Percentiles rank a stretch among this genome's conserved stretches.
Evolutionary conservation across 2,329 filamentous ascomycete species (phyloP).

Genomic region (Fusarium pininemorale): DNA sequence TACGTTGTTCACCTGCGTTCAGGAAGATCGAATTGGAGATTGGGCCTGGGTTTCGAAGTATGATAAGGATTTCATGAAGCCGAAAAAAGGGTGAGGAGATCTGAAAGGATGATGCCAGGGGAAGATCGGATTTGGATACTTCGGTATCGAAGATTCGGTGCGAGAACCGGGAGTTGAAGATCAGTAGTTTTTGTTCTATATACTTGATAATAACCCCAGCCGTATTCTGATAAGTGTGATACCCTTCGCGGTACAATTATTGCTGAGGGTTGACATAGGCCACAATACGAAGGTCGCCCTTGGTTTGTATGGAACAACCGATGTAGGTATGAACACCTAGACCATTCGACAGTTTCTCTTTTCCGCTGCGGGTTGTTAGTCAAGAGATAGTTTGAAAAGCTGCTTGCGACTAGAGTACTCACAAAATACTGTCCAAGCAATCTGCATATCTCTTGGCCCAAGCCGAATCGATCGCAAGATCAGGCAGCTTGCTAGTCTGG

Average conservation of each 20-base stretch:
- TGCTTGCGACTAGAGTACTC: no score
- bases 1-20: background rate
- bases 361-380: background rate
- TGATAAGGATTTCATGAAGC: background rate
- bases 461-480: fast-evolving
- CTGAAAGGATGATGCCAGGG: background rate
- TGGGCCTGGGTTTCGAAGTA: background rate
- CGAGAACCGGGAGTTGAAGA: no score
- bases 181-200: no score
- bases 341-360: background rate
- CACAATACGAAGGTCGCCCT: background rate
- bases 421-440: background rate
- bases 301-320: background rate
- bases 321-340: conserved; percentile 7
- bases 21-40: background rate
- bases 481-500: background rate
- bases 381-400: no score
- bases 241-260: fast-evolving
- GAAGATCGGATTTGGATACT: no score
- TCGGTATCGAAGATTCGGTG: no score
- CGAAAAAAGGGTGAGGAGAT: fast-evolving
- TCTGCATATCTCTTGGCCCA: background rate
- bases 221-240: fast-evolving
- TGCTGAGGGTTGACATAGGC: conserved; percentile 4
- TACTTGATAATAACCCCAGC: background rate